These are phyloP conservation scores for Scenedesmus sp. DNA, from an alignment of 163 green algal genomes.

Conservation along the genomic window DNA sequence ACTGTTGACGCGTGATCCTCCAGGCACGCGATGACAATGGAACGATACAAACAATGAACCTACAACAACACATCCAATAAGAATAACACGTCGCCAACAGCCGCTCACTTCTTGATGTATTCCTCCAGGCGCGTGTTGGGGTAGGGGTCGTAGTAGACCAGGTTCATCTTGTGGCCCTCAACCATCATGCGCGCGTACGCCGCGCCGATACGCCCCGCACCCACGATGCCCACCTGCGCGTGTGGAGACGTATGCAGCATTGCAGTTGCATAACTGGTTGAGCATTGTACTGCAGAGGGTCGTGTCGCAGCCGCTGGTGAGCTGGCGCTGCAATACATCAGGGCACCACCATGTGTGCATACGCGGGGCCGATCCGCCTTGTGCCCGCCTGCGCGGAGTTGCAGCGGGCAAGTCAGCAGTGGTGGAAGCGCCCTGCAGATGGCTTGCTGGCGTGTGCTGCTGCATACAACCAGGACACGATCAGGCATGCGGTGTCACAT, in stretches of 20 bases:
- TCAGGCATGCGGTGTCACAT: too few species aligned
- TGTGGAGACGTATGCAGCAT: constrained; percentile 72
- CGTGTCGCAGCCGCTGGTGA: not conserved
- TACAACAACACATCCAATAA: constrained; percentile 54
- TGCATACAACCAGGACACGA: too few species aligned
- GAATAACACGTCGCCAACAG: too few species aligned
- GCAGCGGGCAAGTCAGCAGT: too few species aligned
- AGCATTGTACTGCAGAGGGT: not conserved
- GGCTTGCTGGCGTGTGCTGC: not conserved
- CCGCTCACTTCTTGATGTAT: constrained; percentile 71
- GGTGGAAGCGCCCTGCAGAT: not conserved
- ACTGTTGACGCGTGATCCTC: not conserved
- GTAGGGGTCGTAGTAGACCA: constrained; percentile 94
- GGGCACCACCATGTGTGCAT: too few species aligned
- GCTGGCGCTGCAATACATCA: too few species aligned
- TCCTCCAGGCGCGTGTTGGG: constrained; percentile 85
- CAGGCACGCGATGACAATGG: constrained; percentile 75
- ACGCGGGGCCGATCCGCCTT: too few species aligned
- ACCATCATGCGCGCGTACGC: constrained; percentile 99
- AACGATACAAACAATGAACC: constrained; percentile 68
- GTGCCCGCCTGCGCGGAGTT: too few species aligned
- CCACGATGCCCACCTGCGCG: constrained; percentile 91
- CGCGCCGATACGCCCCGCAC: constrained; percentile 95
- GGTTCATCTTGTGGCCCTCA: constrained; percentile 98
- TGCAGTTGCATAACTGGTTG: too few species aligned